Base-by-base conservation (phyloP, 1,139 yeast species). In the Magnusiomyces tetraspermus region DNA sequence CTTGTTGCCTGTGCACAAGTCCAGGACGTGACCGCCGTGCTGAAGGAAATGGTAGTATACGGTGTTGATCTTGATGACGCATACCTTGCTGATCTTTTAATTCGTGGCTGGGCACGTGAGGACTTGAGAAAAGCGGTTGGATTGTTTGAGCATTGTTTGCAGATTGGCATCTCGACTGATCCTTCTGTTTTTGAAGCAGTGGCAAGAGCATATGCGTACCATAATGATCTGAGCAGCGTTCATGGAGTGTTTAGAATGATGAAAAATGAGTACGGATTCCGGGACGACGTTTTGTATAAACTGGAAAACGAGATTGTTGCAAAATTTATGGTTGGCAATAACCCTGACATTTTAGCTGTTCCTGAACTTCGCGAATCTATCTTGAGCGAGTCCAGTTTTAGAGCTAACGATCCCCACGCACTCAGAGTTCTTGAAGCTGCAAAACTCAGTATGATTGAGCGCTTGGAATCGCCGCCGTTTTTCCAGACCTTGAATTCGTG, bases 161-260 rank as follows among this genome's bases (percentile, higher is more conserved):
- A 60, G 24, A 56, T 60, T 43, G 40, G 40, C 8, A 36, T 36
- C 15, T 8, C 33, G 11, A 67, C 69, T 3, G 74, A 69, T 58
- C 72, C 73, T 1, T 66, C 71, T 3, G 62, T 72, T 1, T 70
- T 61, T 53, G 73, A 70, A 54, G 61, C 71, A 23, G 64, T 71
- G 54, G 60, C 68, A 36, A 58, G 71, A 3, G 70, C 71, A 2
- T 66, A 67, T 51, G 50, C 69, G 22, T 62, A 58, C 50, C 59
- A 63, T 48, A 62, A 61, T 8, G 63, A 66, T 48, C 47, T 58
- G 17, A 52, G 50, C 5, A 54, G 60, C 17, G 71, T 72, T 1
- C 44, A 47, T 24, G 58, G 58, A 28, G 61, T 67, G 13, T 50
- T 69, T 23, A 55, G 55, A 24, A 46, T 62, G 46, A 65, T 70